These are phyloP conservation scores for Psilocybe cubensis DNA, from an alignment of 768 basidiomycete genomes.

Conservation along the genomic window DNA sequence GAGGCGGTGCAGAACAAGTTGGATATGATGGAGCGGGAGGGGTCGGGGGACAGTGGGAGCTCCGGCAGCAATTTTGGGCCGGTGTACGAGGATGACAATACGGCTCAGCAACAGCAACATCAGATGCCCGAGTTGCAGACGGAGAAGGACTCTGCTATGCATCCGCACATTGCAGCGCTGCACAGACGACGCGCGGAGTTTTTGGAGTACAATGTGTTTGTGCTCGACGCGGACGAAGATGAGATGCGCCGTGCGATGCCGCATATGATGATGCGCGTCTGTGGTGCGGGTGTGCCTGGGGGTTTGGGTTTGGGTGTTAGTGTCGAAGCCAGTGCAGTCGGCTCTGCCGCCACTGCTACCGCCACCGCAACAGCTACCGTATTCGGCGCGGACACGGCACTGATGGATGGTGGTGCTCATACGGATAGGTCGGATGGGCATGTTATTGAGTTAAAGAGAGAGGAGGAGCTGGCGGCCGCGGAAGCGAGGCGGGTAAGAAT, in stretches of 20 bases:
- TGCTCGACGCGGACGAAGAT: slow-evolving; percentile 61
- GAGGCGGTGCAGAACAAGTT: no score
- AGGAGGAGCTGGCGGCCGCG: slow-evolving; percentile 23
- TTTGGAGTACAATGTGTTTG: slow-evolving; percentile 73
- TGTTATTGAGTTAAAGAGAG: slow-evolving; percentile 30
- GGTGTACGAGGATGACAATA: no score
- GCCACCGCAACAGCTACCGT: neutral
- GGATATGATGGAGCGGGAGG: no score
- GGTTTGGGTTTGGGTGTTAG: slow-evolving; percentile 10
- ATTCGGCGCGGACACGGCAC: neutral
- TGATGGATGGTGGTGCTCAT: slow-evolving; percentile 32
- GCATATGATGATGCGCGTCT: slow-evolving; percentile 57
- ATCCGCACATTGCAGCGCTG: slow-evolving; percentile 9
- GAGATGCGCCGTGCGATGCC: slow-evolving; percentile 47
- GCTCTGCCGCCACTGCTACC: neutral
- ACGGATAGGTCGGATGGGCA: slow-evolving; percentile 47
- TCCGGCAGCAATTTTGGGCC: no score
- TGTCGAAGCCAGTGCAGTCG: neutral
- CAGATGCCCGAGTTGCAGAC: no score
- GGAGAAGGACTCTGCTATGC: neutral
- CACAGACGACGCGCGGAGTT: slow-evolving; percentile 30
- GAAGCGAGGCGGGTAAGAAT: slow-evolving; percentile 14
- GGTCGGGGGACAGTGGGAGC: no score
- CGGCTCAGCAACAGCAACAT: neutral
- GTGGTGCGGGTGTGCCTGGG: slow-evolving; percentile 40